Evolutionary conservation across 78 protist genomes (phyloP), one percentile per base, ranked within the genome.

Genomic region (Dictyostelium capitatum): DNA sequence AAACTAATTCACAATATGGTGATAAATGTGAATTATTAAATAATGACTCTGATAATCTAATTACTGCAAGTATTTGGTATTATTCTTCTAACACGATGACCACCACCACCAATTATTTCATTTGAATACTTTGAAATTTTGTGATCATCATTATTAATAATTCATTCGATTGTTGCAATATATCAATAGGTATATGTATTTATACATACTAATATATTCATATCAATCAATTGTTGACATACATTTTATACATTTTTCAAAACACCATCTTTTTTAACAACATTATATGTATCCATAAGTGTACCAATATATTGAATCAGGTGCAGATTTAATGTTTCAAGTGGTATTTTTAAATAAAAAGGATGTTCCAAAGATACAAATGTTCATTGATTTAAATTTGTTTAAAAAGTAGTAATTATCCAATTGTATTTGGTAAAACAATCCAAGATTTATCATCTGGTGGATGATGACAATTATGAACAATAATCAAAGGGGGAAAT

Each of bases 311-410:
- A 41, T 85, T 14, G 46, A 59, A 5, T 14, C 41, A 43, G 92
- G 92, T 25, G 92, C 92, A 23, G 92, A 85, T 59, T 75, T 85
- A 53, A 85, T 85, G 92, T 59, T 85, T 67, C 74, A 51, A 59
- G n/a, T n/a, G 92, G 92, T 62, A 59, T n/a, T 73, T 15, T 11
- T 62, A 12, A 75, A 85, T 75, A 12, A 23, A 12, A 56, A 62
- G 11, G 83, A 85, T 37, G 54, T 85, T 3, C 92, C 92, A 48
- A 53, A 51, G 9, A 53, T 8, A 12, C 28, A 74, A 47, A 77
- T n/a, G 83, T 28, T 7, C n/a, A 30, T 28, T 85, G 12, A 83
- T 85, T 28, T 74, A 78, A 47, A 59, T 85, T 85, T 41, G 47
- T 28, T 46, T 85, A 10, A 72, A 37, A 46, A 78, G 70, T 30